Evolutionary conservation across 345 rosid species (phyloP).

Genomic region (Acer saccharum): DNA sequence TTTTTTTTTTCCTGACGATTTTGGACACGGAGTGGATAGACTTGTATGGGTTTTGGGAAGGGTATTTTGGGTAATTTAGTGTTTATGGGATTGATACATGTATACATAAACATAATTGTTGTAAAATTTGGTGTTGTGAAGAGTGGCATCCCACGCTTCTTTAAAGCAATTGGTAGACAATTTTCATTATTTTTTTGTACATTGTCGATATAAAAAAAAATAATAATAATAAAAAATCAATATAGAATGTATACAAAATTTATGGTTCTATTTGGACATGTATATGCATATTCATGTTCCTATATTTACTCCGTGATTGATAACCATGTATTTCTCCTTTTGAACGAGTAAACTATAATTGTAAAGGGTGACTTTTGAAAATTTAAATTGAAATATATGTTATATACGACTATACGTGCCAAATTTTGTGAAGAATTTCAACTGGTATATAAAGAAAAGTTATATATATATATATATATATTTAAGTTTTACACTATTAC

Average conservation of each 20-base stretch:
- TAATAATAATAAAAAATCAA: no score
- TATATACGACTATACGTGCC: no score
- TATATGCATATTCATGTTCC: neutral
- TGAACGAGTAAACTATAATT: neutral
- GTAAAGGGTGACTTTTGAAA: neutral
- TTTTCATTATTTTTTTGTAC: neutral
- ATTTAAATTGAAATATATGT: no score
- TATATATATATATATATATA: no score
- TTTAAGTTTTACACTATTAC: no score
- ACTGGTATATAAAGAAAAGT: no score
- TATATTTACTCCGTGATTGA: neutral
- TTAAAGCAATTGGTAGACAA: neutral
- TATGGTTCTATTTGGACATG: constrained; percentile 8
- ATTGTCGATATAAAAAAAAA: neutral
- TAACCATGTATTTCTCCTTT: neutral
- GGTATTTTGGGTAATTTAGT: neutral
- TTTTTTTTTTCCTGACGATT: no score
- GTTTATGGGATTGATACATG: no score
- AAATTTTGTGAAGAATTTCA: no score
- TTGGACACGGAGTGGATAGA: neutral
- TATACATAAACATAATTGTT: no score
- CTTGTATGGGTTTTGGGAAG: neutral
- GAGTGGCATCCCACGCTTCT: constrained; percentile 34
- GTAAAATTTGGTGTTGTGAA: neutral
- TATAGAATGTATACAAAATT: neutral